Percentiles rank a stretch among this genome's conserved stretches.
These are phyloP conservation scores for Periconia macrospinosa DNA, from an alignment of 2,329 filamentous ascomycete species.

Conservation along the genomic window DNA sequence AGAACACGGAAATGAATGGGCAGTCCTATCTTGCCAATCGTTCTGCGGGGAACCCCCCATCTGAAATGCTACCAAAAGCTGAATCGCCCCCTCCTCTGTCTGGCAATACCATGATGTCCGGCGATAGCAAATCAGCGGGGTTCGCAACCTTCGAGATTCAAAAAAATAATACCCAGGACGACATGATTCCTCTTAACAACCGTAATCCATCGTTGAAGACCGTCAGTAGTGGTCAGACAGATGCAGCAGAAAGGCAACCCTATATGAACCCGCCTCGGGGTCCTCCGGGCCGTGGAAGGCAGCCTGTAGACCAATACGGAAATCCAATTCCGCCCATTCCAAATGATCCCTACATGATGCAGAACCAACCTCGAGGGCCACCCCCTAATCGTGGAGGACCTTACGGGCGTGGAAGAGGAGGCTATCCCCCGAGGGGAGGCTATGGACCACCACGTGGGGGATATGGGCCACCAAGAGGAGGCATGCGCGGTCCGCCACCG, in stretches of 20 bases:
- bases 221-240: conserved; percentile 49
- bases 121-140: conserved; percentile 52
- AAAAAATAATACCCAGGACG: conserved; percentile 65
- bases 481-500: conserved; percentile 44
- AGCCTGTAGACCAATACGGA: conserved; percentile 65
- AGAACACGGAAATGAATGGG: conserved; percentile 97
- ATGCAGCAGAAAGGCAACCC: conserved; percentile 42
- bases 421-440: conserved; percentile 40
- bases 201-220: conserved; percentile 64
- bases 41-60: conserved; percentile 26
- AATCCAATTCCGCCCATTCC: conserved; percentile 56
- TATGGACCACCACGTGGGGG: conserved; percentile 40
- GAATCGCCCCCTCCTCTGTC: conserved; percentile 58
- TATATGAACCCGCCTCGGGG: conserved; percentile 37
- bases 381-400: conserved; percentile 46
- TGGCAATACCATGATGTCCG: conserved; percentile 59
- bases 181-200: conserved; percentile 70
- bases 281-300: conserved; percentile 40
- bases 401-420: conserved; percentile 43
- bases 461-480: conserved; percentile 39
- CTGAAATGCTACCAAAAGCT: conserved; percentile 48
- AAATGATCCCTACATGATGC: conserved; percentile 49
- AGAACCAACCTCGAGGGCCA: conserved; percentile 42
- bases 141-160: conserved; percentile 67
- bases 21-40: conserved; percentile 76